Percentiles rank a stretch among this genome's conserved stretches.
Conservation (phyloP, 164 flowering plant species). For the Piper betle region DNA sequence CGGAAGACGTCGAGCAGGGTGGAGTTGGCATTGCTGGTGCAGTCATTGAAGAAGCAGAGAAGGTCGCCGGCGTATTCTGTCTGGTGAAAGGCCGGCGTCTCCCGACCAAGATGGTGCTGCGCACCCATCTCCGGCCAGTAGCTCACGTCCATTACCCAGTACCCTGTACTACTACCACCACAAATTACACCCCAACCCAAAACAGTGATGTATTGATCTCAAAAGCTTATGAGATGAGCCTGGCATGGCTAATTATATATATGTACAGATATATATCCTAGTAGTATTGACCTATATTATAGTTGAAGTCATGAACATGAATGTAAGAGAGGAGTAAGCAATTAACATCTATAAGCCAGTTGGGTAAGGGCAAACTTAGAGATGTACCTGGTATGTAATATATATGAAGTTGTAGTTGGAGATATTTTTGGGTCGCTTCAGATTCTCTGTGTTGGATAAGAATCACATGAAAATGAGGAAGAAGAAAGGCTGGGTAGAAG, state of each 20-base stretch:
- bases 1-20: neutral
- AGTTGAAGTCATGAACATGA: too few relatives aligned
- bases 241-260: too few relatives aligned
- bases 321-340: too few relatives aligned
- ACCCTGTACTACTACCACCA: too few relatives aligned
- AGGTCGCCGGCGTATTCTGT: constrained; percentile 1
- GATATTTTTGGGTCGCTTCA: neutral
- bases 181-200: too few relatives aligned
- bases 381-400: neutral
- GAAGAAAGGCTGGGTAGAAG: neutral
- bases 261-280: too few relatives aligned
- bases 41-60: constrained; percentile 3
- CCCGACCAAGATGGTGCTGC: neutral
- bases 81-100: neutral
- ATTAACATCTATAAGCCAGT: too few relatives aligned
- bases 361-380: too few relatives aligned
- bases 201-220: too few relatives aligned
- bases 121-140: neutral
- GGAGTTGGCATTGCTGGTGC: constrained; percentile 1
- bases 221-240: too few relatives aligned
- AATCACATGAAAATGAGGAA: too few relatives aligned
- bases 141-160: neutral
- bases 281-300: too few relatives aligned
- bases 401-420: neutral
- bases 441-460: neutral